Evolutionary conservation across 352 stramenopile species (phyloP), one percentile per base, ranked within the genome.

Genomic region (Albugo laibachii): DNA sequence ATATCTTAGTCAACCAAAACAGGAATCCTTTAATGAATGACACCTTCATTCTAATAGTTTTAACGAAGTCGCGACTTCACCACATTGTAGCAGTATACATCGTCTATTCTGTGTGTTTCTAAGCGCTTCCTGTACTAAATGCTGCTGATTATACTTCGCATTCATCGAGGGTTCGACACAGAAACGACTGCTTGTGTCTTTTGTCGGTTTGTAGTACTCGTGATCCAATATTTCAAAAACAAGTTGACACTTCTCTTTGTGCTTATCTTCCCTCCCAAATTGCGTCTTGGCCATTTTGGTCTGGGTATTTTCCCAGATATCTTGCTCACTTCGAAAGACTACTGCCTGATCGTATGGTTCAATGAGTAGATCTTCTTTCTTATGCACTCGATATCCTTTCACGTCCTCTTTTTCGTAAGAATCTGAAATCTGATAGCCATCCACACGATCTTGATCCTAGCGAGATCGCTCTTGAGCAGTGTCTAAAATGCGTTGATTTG

Each of bases 271-370:
- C 0, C 66, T 64, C 42, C 76, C 62, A 39, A 72, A 63, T n/a
- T 45, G 70, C 34, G 51, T 66, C 14, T 56, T 73, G 0, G 83
- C 80, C 66, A 94, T 92, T 58, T 86, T 77, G 19, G 94, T 92
- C 58, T 98, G 95, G 6, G 91, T 88, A 50, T 98, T 83, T 57
- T 99, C 94, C 95, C 95, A 99, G 2, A 97, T 61, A 45, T 99
- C 84, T 61, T 99, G 93, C 59, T 99, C 95, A 3, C 87, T 97
- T 56, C 96, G 96, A 52, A 96, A 69, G 44, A 83, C 66, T 37
- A 85, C 84, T 31, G 83, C 73, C 19, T 84, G 73, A 20, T 96
- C 88, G 56, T 98, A 99, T 36, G 94, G 74, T 19, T 92, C 82
- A 2, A 76, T 96, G 35, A 98, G 61, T 43, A 95, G 57, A 14